Base-by-base conservation (phyloP, 2,329 filamentous ascomycete genomes). In the Fusarium chuoi region DNA sequence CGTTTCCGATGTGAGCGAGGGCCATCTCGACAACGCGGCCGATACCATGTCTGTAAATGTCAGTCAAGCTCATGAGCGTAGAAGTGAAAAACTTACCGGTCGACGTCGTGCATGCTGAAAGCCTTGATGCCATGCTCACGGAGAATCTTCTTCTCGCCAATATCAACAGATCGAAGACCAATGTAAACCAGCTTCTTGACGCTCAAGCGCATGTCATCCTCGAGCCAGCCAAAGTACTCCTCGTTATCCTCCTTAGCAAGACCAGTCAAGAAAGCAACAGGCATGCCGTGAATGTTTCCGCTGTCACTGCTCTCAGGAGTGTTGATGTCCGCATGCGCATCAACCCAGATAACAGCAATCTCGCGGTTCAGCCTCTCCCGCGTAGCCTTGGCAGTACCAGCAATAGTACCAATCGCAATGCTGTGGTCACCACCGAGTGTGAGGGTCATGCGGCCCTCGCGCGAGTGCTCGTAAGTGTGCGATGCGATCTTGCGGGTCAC, bases 261-360 rank as follows among this genome's bases (percentile, higher is more conserved):
- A 2, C 96, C 94, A 0, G 95, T 95, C 75, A 98, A 83, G 84
- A 98, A 99, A 7, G 94, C 91, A 42, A 98, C 93, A 6, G 96
- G 96, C 96, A 99, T 99, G 77, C 96, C 96, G 85, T 99, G 96
- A 73, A 99, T 93, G 84, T 98, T 98, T 39, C 96, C 96, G 76
- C 93, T 96, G 46, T 89, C 93, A 75, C 93, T 96, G 54, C 90
- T 92, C 89, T 98, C 95, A 60, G 96, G 96, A 3, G 94, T 95
- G 86, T 99, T 99, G 87, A 99, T 98, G 83, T 99, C 96, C 62
- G 96, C 93, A 83, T 99, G 96, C 33, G 96, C 96, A 83, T 99
- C 96, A 38, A 99, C 96, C 96, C 96, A 99, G 82, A 99, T 97
- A 65, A 99, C 94, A 18, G 95, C 96, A 72, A 98, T 91, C 78